Evolutionary conservation across 1,284 basidiomycete species (phyloP).

Genomic region (Sporisorium exsertum): DNA sequence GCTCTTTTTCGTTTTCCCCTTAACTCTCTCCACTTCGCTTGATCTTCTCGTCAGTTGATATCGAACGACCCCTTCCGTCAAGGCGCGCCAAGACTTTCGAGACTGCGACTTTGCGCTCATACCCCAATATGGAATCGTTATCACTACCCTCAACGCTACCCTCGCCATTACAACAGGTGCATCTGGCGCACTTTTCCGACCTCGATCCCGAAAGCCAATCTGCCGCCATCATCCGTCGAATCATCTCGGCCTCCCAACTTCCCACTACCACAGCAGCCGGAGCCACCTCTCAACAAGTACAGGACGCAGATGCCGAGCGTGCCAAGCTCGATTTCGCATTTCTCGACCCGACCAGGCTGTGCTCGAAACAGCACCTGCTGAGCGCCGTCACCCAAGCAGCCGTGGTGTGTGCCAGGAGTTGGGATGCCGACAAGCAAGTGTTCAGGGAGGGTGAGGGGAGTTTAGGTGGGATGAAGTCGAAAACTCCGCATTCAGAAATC

Average conservation of each 20-base stretch:
- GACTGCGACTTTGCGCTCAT: no score
- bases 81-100: not conserved
- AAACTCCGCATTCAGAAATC: constrained; percentile 50
- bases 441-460: constrained; percentile 43
- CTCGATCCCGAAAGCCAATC: constrained; percentile 37
- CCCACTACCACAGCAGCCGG: constrained; percentile 4
- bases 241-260: constrained; percentile 45
- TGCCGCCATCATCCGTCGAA: constrained; percentile 36
- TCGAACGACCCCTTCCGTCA: not conserved
- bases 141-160: constrained; percentile 32
- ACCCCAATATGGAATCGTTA: constrained; percentile 31
- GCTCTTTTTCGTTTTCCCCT: not conserved
- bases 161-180: constrained; percentile 26
- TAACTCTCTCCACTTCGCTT: not conserved
- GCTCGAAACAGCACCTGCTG: constrained; percentile 40
- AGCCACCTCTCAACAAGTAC: constrained; percentile 15
- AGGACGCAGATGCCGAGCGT: constrained; percentile 28
- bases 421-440: constrained; percentile 9
- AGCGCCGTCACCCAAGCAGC: constrained; percentile 43
- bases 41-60: not conserved
- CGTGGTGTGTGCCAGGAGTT: constrained; percentile 37
- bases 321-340: constrained; percentile 50
- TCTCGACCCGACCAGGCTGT: constrained; percentile 47
- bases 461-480: constrained; percentile 49
- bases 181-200: constrained; percentile 46